These are phyloP conservation scores for Cryptococcus neoformans DNA, from an alignment of 1,284 basidiomycete genomes.

Conservation along the genomic window DNA sequence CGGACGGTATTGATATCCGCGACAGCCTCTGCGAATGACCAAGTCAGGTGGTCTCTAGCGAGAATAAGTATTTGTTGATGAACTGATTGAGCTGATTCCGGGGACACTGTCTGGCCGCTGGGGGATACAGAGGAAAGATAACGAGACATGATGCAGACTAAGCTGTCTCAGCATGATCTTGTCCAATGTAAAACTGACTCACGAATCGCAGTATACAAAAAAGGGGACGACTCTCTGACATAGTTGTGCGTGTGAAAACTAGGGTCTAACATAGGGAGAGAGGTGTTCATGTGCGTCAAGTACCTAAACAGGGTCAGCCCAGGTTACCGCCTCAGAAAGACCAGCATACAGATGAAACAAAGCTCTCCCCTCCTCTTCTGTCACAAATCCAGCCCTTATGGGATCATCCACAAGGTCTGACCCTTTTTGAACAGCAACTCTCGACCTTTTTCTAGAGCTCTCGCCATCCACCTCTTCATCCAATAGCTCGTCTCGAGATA, in stretches of 20 bases:
- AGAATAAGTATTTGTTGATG: slow-evolving; percentile 35
- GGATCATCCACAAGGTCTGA: slow-evolving; percentile 23
- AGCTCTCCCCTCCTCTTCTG: slow-evolving; percentile 23
- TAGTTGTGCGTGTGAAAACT: slow-evolving; percentile 26
- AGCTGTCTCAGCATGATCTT: neutral
- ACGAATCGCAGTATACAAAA: slow-evolving; percentile 32
- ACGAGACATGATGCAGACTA: slow-evolving; percentile 31
- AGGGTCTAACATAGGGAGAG: slow-evolving; percentile 29
- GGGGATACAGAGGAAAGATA: slow-evolving; percentile 18
- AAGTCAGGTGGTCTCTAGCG: slow-evolving; percentile 32
- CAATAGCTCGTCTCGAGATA: neutral
- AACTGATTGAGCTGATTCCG: slow-evolving; percentile 24
- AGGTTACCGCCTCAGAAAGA: neutral
- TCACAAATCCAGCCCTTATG: slow-evolving; percentile 24
- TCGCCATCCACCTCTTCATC: neutral
- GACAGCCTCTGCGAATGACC: slow-evolving; percentile 33
- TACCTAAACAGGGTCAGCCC: slow-evolving; percentile 13
- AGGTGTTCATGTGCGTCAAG: slow-evolving; percentile 25
- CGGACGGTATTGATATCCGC: slow-evolving; percentile 28
- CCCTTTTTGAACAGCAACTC: slow-evolving; percentile 1
- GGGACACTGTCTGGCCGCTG: slow-evolving; percentile 5
- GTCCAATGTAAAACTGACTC: slow-evolving; percentile 4
- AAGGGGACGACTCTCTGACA: slow-evolving; percentile 27
- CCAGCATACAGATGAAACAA: slow-evolving; percentile 29
- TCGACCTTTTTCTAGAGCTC: neutral